Evolutionary conservation across 805 yeast genomes (phyloP).

Genomic region (Barnettozyma sucrosica): DNA sequence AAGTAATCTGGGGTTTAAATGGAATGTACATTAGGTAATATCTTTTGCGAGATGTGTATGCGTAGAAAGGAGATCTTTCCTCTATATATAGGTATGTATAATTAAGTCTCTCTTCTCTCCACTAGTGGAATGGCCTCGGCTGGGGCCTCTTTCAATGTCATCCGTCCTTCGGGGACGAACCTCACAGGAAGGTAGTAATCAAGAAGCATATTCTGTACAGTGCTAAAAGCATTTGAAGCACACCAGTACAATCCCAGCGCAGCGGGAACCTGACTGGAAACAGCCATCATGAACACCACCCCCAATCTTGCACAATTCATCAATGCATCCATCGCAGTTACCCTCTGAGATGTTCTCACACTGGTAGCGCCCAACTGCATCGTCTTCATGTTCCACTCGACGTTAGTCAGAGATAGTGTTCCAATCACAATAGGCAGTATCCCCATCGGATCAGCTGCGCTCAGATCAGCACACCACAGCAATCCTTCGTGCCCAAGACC

Average conservation of each 20-base stretch:
- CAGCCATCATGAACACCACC: constrained; percentile 73
- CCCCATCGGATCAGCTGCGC: constrained; percentile 54
- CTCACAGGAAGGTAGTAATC: constrained; percentile 37
- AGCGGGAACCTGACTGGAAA: constrained; percentile 80
- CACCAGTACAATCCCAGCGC: constrained; percentile 87
- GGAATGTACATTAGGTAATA: background rate
- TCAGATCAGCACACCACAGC: constrained; percentile 56
- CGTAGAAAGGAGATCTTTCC: too few species aligned
- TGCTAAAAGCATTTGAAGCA: constrained; percentile 72
- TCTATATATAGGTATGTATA: too few species aligned
- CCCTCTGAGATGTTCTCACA: constrained; percentile 39
- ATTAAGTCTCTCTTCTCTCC: constrained; percentile 4
- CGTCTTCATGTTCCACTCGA: constrained; percentile 77
- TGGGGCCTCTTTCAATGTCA: constrained; percentile 5
- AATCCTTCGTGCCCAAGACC: constrained; percentile 48
- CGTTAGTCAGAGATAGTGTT: constrained; percentile 61
- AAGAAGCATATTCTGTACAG: constrained; percentile 66
- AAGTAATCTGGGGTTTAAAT: constrained; percentile 2
- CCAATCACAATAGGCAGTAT: constrained; percentile 71
- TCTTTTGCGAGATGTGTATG: too few species aligned
- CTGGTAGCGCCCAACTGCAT: constrained; percentile 37
- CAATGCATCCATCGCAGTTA: constrained; percentile 57
- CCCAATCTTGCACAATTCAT: constrained; percentile 70
- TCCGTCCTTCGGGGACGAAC: constrained; percentile 12
- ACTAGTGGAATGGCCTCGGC: constrained; percentile 10